Conservation (phyloP, 192 early-diverging fungal species). For the Lobosporangium transversale region DNA sequence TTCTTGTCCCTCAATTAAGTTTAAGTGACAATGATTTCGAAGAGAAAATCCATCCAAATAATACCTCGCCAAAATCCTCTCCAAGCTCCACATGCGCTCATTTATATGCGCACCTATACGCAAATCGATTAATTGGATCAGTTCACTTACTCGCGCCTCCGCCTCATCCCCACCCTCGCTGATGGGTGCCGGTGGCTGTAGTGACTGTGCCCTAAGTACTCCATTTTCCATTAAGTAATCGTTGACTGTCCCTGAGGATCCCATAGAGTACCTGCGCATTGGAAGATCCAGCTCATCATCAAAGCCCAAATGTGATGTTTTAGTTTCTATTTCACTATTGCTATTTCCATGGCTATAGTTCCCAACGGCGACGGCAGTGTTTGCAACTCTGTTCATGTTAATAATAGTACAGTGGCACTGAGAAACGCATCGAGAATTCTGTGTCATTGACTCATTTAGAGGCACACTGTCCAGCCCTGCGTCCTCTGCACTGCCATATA, state of each 20-base stretch:
- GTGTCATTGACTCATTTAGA: too few relatives aligned
- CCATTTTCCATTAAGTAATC: slow-evolving; percentile 43
- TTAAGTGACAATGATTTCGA: slow-evolving; percentile 48
- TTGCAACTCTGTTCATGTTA: slow-evolving; percentile 1
- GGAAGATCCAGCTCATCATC: too few relatives aligned
- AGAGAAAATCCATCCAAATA: slow-evolving; percentile 47
- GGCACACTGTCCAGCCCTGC: slow-evolving; percentile 24
- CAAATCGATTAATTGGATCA: slow-evolving; percentile 46
- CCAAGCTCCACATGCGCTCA: slow-evolving; percentile 50
- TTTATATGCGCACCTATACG: too few relatives aligned
- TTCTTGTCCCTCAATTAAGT: too few relatives aligned
- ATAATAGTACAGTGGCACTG: slow-evolving; percentile 13
- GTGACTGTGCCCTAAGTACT: slow-evolving; percentile 14
- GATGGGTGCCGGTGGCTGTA: slow-evolving; percentile 28
- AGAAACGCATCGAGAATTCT: slow-evolving; percentile 12
- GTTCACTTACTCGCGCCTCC: slow-evolving; percentile 34
- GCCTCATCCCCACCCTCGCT: slow-evolving; percentile 10
- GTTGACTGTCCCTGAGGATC: slow-evolving; percentile 1
- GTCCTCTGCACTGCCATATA: slow-evolving; percentile 22
- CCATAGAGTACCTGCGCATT: slow-evolving; percentile 31
- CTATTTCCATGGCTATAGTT: background rate
- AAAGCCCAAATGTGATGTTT: too few relatives aligned
- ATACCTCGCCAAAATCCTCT: slow-evolving; percentile 34
- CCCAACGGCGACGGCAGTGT: too few relatives aligned
- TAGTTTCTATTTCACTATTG: background rate